Base-by-base conservation (phyloP, 140 eudicot species). In the Flaveria floridana region DNA sequence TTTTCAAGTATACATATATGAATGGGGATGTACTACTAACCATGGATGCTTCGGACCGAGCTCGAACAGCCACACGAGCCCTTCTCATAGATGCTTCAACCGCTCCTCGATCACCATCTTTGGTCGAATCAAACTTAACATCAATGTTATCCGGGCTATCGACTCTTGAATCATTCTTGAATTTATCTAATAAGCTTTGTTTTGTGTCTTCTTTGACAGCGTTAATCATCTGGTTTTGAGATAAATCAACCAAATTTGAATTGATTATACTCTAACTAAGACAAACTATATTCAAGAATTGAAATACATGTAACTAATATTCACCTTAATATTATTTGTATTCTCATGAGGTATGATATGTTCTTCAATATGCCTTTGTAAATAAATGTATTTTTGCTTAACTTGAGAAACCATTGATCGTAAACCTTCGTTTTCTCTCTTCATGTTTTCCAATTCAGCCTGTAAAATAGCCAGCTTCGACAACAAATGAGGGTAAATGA, bases 21-120 rank as follows among this genome's bases (percentile, higher is more conserved):
- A 15, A 20, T 10, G 8, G 4, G 8, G 4, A 21, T 37, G 46
- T 48, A 48, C 6, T 56, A 74, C 83, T 77, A 57, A 86, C 91
- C 85, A 79, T 76, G 44, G 88, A 74, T 76, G 91, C 86, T 68
- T 86, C 85, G 0, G 91, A 84, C 3, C 82, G 74, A 58, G 86
- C 86, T 58, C 88, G 82, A 68, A 86, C 88, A 0, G 91, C 80
- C 20, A 86, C 91, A 39, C 91, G 88, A 25, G 81, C 88, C 71
- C 85, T 81, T 73, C 80, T 84, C 79, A 81, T 84, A 1, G 86
- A 73, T 20, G 85, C 61, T 15, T 83, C 90, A 19, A 76, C 83
- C 1, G 41, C 66, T 20, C 63, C 74, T 65, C 37, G 78, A 23
- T 81, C 82, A 68, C 77, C 50, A n/a, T 85, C 77, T 12, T 67